Evolutionary conservation across 2,329 filamentous ascomycete genomes (phyloP), one percentile per base, ranked within the genome.

Genomic region (Penicillium sp.): DNA sequence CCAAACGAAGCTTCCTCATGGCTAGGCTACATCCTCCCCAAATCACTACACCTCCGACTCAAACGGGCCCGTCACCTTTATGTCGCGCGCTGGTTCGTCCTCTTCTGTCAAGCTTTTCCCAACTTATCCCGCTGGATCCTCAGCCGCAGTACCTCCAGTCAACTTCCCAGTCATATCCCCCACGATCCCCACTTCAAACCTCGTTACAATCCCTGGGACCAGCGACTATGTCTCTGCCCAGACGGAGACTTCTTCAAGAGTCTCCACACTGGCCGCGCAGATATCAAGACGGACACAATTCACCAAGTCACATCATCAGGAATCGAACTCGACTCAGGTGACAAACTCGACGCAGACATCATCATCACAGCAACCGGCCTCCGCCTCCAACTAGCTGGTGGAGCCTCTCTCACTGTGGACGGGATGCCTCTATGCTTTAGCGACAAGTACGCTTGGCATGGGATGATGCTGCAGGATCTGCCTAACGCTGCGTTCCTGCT

Each of bases 211-310:
- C 82, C 82, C 0, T 83, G 86, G 75, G 78, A 88, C 47, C 88
- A 93, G 64, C 79, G 88, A 0, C 72, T 91, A 6, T 91, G 88
- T 60, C 72, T 87, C 52, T 82, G 71, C 27, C 77, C 78, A 0
- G 74, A 81, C 44, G 77, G 75, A 12, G 80, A 82, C 58, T 81
- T 81, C 64, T 82, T 78, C 69, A 64, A 73, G 25, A 67, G 68
- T 27, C 68, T 82, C 13, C 68, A 71, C 15, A 61, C 66, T 1
- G 77, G 77, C 4, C 74, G 72, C 44, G 76, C 73, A 1, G 62
- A 69, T 25, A 67, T 82, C n/a, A 72, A 74, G 12, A 81, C 80
- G 1, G 78, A 72, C 32, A 72, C 64, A 2, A 81, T 82, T 59
- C 63, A 72, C 18, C 67, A 57, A 8, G 71, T 81, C 5, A 74